These are phyloP conservation scores for Agaricales sp. DNA, from an alignment of 1,284 basidiomycete species.

Conservation along the genomic window DNA sequence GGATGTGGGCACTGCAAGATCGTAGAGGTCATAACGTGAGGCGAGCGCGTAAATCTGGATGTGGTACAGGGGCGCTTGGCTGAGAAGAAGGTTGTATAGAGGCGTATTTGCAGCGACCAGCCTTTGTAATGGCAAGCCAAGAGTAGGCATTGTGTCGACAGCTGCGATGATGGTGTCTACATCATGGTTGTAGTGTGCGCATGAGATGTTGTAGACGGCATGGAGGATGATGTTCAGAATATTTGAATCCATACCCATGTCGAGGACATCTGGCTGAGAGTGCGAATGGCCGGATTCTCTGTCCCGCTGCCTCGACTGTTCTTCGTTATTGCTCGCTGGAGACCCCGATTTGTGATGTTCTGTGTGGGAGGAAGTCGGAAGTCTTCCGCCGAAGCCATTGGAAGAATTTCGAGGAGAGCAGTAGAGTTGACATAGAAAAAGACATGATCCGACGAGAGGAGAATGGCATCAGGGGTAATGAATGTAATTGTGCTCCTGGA, in stretches of 20 bases:
- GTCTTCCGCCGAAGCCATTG: constrained; percentile 41
- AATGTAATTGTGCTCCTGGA: constrained; percentile 49
- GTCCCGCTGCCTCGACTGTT: constrained; percentile 17
- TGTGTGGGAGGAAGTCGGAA: constrained; percentile 20
- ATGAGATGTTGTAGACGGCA: constrained; percentile 47
- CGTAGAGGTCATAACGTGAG: constrained; percentile 41
- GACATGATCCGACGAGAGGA: constrained; percentile 62
- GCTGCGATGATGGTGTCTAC: constrained; percentile 37
- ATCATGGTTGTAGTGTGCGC: constrained; percentile 49
- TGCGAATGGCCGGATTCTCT: constrained; percentile 31
- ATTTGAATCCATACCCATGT: constrained; percentile 18
- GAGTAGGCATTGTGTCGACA: constrained; percentile 30
- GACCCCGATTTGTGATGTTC: background rate
- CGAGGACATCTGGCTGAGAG: constrained; percentile 14
- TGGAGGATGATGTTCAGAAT: constrained; percentile 56
- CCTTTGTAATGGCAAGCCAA: constrained; percentile 22
- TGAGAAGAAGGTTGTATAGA: constrained; percentile 36
- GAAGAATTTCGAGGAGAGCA: constrained; percentile 38
- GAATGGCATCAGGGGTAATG: constrained; percentile 47
- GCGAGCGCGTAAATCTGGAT: constrained; percentile 52
- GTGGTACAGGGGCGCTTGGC: constrained; percentile 43
- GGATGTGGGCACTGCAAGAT: constrained; percentile 49
- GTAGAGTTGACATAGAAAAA: constrained; percentile 62
- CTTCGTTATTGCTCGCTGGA: background rate
- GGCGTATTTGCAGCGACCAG: constrained; percentile 15